These are phyloP conservation scores for Boletus rufocinnamomeus DNA, from an alignment of 768 basidiomycete species.

Conservation along the genomic window DNA sequence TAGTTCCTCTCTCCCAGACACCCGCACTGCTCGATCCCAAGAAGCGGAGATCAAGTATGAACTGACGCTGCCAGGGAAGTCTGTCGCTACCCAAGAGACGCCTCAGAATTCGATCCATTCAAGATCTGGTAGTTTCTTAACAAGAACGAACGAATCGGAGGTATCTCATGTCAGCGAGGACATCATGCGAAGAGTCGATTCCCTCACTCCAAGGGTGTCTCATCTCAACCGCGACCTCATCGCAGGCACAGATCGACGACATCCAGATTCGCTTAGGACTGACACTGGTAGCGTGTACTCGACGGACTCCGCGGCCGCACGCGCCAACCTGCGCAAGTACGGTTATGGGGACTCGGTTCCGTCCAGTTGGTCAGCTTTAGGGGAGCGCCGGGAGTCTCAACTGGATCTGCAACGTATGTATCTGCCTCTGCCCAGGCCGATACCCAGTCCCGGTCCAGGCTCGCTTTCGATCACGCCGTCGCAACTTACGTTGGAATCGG, in stretches of 20 bases:
- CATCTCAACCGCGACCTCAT: slow-evolving; percentile 5
- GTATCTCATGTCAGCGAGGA: neutral
- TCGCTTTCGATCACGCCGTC: slow-evolving; percentile 11
- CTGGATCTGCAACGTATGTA: slow-evolving; percentile 11
- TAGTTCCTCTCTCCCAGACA: neutral
- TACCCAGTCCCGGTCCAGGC: neutral
- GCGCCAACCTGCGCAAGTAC: slow-evolving; percentile 29
- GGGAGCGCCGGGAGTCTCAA: slow-evolving; percentile 16
- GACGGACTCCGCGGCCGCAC: slow-evolving; percentile 22
- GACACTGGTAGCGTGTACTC: slow-evolving; percentile 30
- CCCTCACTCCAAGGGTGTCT: slow-evolving; percentile 1
- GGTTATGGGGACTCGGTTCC: slow-evolving; percentile 23
- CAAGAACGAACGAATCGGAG: neutral
- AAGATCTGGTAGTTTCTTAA: neutral
- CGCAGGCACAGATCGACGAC: neutral
- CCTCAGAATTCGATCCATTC: neutral
- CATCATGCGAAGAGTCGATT: neutral
- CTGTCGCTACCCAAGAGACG: neutral
- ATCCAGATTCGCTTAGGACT: slow-evolving; percentile 5
- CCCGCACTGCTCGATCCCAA: neutral
- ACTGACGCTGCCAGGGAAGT: neutral
- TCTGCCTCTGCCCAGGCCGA: slow-evolving; percentile 7
- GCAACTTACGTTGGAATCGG: slow-evolving; percentile 6
- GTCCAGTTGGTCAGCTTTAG: slow-evolving; percentile 28
- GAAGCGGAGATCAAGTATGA: neutral